Base-by-base conservation (phyloP, 192 early-diverging fungal genomes). In the Jimgerdemannia lactiflua region DNA sequence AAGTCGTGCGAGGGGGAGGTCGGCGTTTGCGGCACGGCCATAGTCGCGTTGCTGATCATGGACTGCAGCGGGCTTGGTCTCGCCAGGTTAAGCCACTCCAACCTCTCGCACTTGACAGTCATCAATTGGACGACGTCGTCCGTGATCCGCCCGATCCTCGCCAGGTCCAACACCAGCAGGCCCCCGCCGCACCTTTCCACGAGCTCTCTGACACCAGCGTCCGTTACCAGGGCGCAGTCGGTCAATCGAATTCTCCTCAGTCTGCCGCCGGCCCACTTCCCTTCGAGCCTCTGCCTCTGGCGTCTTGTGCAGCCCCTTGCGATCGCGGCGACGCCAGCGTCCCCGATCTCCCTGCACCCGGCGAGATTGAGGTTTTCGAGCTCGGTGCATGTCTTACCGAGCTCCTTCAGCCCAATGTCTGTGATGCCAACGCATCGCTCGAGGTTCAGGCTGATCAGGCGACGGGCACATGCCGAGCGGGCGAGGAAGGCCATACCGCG, bases 21-120 rank as follows among this genome's bases (percentile, higher is more conserved):
- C 20, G n/a, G 42, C 3, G 10, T 71, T 20, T 18, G 65, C 10
- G 67, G 74, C 17, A 72, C 42, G 59, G n/a, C 29, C n/a, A n/a
- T 63, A 42, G 39, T 43, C 41, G 6, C 44, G 59, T 29, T 54
- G 63, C 20, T 71, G 59, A 75, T 39, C 20, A 43, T 43, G 41
- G 44, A 49, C 74, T 49, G 49, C 49, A 67, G 39, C 4, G 77
- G 78, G 44, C 73, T 74, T 64, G 18, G 18, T 40, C 80, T 63
- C 3, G 83, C 79, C 20, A 84, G 70, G 41, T 79, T 84, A n/a
- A 84, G 75, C 79, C 83, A 79, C 65, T 81, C 83, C 3, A 84
- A 70, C 18, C 66, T 74, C 3, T 40, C 14, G 72, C 83, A 84
- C n/a, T 29, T n/a, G 3, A 71, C 43, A 4, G 83, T 80, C 18